Evolutionary conservation across 345 rosid genomes (phyloP), one percentile per base, ranked within the genome.

Genomic region (Eucalyptus marginata): DNA sequence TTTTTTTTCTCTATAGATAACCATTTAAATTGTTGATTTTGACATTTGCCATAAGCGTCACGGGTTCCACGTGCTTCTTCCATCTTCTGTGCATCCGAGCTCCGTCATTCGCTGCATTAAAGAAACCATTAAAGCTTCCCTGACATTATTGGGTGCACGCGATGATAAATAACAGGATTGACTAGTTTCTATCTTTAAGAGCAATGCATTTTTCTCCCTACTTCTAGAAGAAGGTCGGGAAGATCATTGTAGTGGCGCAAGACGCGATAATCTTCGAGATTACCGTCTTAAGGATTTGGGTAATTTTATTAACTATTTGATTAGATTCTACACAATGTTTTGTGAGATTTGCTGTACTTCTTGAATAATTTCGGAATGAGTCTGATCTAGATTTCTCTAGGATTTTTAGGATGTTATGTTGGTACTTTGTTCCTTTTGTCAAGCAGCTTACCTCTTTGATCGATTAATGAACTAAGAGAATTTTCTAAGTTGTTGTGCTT

Each of bases 231-330:
- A 15, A 31, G 40, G 79, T 66, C 22, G 22, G 76, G 79, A 15
- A 15, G 40, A 66, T 66, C 76, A 8, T n/a, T 7, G 4, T 15
- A 66, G 0, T n/a, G 40, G 16, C 11, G 13, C 4, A 0, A 33
- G 7, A 9, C 25, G 0, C 40, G 10, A 33, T 9, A 3, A 33
- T 33, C 44, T 68, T 31, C 2, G 4, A 33, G 6, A 33, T 3
- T 33, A 0, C 40, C 0, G 81, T 68, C 24, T 33, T 33, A 33
- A 1, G 0, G 40, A 66, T 66, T 31, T 68, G 44, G 24, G 25
- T 68, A 33, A 68, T 68, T 31, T 68, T 17, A 33, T 33, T 68
- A 16, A 17, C 22, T 66, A 66, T 66, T 66, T 8, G 40, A 1
- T 66, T 15, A 66, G 43, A 66, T 66, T 62, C 1, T 6, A 29